These are phyloP conservation scores for Pseudocercospora cruenta DNA, from an alignment of 2,329 filamentous ascomycete species.

Conservation along the genomic window DNA sequence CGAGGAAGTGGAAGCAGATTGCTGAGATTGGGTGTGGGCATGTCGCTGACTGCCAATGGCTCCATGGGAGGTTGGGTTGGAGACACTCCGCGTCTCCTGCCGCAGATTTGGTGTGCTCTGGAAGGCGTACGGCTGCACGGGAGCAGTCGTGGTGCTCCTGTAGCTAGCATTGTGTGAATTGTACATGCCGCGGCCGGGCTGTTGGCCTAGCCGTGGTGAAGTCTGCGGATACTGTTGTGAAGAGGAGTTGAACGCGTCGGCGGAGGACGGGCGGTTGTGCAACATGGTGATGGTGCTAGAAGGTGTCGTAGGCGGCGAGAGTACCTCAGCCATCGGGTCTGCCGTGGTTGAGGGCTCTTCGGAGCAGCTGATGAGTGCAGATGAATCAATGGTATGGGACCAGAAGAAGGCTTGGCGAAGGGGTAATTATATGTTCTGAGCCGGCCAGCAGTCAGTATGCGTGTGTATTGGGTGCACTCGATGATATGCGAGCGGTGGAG, in stretches of 20 bases:
- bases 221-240: constrained; percentile 41
- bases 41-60: constrained; percentile 35
- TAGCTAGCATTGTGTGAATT: constrained; percentile 47
- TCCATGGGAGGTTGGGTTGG: constrained; percentile 45
- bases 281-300: constrained; percentile 55
- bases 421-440: constrained; percentile 34
- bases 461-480: constrained; percentile 18
- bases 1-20: constrained; percentile 45
- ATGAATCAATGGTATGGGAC: constrained; percentile 23
- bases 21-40: constrained; percentile 44
- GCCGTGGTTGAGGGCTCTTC: constrained; percentile 22
- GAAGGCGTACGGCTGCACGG: constrained; percentile 56
- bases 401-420: constrained; percentile 26
- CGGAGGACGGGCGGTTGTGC: constrained; percentile 48
- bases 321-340: constrained; percentile 48
- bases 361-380: constrained; percentile 19
- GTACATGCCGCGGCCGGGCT: constrained; percentile 49
- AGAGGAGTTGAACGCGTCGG: constrained; percentile 51
- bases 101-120: constrained; percentile 58
- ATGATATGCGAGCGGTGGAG: constrained; percentile 23
- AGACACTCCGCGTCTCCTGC: constrained; percentile 60
- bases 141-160: constrained; percentile 47
- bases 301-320: constrained; percentile 52
- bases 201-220: constrained; percentile 45
- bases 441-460: constrained; percentile 38